Evolutionary conservation across 129 eudicot species (phyloP).

Genomic region (Chrysanthemum makinoi): DNA sequence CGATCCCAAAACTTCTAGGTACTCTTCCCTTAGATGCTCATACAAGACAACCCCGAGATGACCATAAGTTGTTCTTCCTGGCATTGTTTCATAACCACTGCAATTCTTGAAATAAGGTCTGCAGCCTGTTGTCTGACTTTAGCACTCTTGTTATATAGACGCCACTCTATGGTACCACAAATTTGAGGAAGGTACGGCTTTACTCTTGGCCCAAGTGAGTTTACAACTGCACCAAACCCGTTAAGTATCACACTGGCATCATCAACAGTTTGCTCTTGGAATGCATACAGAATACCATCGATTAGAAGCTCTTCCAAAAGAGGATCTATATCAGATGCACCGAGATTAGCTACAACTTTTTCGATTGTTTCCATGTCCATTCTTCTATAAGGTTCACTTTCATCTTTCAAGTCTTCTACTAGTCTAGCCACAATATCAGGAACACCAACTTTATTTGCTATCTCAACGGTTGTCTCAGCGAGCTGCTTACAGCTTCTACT

Average conservation of each 20-base stretch:
- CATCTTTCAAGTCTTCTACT: slow-evolving; percentile 89
- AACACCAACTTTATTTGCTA: slow-evolving; percentile 95
- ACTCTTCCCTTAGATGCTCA: slow-evolving; percentile 92
- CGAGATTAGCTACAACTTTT: slow-evolving; percentile 86
- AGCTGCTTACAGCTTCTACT: slow-evolving; percentile 89
- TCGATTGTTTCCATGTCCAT: slow-evolving; percentile 99
- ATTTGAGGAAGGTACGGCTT: slow-evolving; percentile 96
- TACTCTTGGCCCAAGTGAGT: slow-evolving; percentile 89
- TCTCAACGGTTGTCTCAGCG: slow-evolving; percentile 93
- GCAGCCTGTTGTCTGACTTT: slow-evolving; percentile 97
- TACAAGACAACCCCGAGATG: slow-evolving; percentile 96
- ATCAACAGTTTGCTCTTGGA: slow-evolving; percentile 89
- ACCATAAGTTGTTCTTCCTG: slow-evolving; percentile 94
- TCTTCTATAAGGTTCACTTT: slow-evolving; percentile 90
- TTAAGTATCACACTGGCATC: slow-evolving; percentile 97
- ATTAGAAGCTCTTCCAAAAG: slow-evolving; percentile 91
- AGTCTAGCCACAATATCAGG: slow-evolving; percentile 89
- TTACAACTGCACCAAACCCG: slow-evolving; percentile 93
- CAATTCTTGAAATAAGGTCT: slow-evolving; percentile 79
- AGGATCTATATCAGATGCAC: slow-evolving; percentile 90
- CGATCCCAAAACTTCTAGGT: slow-evolving; percentile 95
- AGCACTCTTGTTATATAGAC: slow-evolving; percentile 89
- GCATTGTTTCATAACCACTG: slow-evolving; percentile 95
- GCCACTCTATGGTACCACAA: slow-evolving; percentile 96
- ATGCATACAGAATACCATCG: slow-evolving; percentile 93